Conservation (phyloP, 2,329 filamentous ascomycete species). For the Fusarium secorum region DNA sequence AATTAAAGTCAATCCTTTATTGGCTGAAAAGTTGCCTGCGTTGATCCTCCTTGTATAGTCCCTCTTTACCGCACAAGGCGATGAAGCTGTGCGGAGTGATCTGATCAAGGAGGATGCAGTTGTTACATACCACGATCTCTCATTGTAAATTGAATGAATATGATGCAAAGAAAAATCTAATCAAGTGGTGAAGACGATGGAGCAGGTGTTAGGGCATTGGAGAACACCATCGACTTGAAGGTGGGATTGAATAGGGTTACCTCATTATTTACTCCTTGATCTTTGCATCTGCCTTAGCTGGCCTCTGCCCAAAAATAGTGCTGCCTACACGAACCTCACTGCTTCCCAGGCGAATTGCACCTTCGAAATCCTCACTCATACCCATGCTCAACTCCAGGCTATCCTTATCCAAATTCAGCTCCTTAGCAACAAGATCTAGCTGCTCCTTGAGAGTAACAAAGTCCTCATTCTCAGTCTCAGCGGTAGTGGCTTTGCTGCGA, state of each 20-base stretch:
- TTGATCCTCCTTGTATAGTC: slow-evolving; percentile 14
- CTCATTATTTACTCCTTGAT: slow-evolving; percentile 57
- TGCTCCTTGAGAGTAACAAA: slow-evolving; percentile 75
- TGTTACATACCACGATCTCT: slow-evolving; percentile 40
- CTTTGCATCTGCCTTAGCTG: slow-evolving; percentile 80
- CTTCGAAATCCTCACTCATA: slow-evolving; percentile 97
- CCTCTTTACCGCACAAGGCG: slow-evolving; percentile 15
- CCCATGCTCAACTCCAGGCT: slow-evolving; percentile 94
- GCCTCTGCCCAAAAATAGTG: slow-evolving; percentile 89
- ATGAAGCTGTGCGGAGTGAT: slow-evolving; percentile 24
- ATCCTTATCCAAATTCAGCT: slow-evolving; percentile 55
- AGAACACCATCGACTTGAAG: background rate
- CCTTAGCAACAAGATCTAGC: slow-evolving; percentile 72
- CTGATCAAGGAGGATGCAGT: slow-evolving; percentile 32
- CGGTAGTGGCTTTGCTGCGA: slow-evolving; percentile 74
- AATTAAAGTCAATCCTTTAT: slow-evolving; percentile 32
- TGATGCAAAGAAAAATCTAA: background rate
- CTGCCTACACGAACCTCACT: slow-evolving; percentile 91
- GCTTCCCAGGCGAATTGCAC: slow-evolving; percentile 83
- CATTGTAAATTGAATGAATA: slow-evolving; percentile 30
- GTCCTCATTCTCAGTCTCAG: slow-evolving; percentile 89
- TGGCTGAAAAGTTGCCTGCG: slow-evolving; percentile 28
- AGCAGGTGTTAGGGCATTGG: background rate
- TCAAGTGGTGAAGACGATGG: background rate
- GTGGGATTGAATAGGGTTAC: background rate